Evolutionary conservation across 2,329 filamentous ascomycete genomes (phyloP).

Genomic region (Gaeumannomyces sp.): DNA sequence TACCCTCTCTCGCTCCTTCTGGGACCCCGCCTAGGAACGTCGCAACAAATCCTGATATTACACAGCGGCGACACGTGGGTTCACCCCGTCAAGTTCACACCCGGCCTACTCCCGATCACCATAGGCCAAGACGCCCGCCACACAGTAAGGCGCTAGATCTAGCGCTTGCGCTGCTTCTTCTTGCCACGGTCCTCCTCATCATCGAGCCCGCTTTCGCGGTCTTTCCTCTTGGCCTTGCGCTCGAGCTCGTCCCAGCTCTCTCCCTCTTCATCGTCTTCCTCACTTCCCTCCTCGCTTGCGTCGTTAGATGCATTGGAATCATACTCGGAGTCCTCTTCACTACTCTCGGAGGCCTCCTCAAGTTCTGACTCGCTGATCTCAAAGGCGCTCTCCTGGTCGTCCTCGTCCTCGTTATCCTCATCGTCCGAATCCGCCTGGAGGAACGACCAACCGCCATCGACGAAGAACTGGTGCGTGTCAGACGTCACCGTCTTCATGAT

Average conservation of each 20-base stretch:
- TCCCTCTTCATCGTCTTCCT: slow-evolving; percentile 71
- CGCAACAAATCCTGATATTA: neutral
- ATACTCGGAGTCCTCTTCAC: slow-evolving; percentile 84
- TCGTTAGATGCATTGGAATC: slow-evolving; percentile 83
- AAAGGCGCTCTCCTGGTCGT: slow-evolving; percentile 87
- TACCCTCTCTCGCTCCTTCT: too few relatives aligned
- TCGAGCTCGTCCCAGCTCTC: slow-evolving; percentile 96
- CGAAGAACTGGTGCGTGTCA: slow-evolving; percentile 92
- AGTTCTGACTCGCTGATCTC: slow-evolving; percentile 85
- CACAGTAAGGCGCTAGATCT: neutral
- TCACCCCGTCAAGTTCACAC: neutral
- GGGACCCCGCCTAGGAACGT: neutral
- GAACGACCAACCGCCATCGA: slow-evolving; percentile 93
- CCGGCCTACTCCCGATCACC: too few relatives aligned
- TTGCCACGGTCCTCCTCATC: slow-evolving; percentile 55
- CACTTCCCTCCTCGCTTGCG: slow-evolving; percentile 67
- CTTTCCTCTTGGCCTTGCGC: slow-evolving; percentile 81
- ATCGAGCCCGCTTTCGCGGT: slow-evolving; percentile 60
- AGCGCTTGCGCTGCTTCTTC: slow-evolving; percentile 60
- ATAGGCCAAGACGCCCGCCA: too few relatives aligned
- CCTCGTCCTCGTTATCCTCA: slow-evolving; percentile 68
- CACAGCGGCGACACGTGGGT: neutral
- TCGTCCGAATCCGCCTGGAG: slow-evolving; percentile 81
- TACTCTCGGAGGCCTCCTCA: slow-evolving; percentile 69
- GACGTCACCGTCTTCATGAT: slow-evolving; percentile 99